Evolutionary conservation across 2,329 filamentous ascomycete species (phyloP).

Genomic region (Calonectria ilicicola): DNA sequence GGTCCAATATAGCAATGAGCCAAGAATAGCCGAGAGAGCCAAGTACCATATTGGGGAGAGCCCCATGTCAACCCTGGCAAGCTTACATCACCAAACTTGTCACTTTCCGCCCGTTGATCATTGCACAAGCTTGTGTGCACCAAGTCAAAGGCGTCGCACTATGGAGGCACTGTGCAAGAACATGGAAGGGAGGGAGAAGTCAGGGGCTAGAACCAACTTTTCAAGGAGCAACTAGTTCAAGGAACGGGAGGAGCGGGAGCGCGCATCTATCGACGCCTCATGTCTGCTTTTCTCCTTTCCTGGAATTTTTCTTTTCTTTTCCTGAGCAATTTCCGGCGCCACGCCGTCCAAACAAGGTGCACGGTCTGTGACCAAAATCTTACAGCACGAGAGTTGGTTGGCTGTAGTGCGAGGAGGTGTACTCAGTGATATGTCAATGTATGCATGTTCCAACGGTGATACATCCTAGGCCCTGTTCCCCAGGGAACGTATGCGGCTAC

Average conservation of each 20-base stretch:
- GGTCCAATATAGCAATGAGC: conserved; percentile 8
- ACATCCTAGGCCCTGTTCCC: not conserved
- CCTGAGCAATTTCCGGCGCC: conserved; percentile 2
- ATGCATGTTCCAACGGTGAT: not conserved
- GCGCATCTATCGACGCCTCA: not conserved
- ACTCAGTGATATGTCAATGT: conserved; percentile 5
- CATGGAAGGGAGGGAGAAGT: not conserved
- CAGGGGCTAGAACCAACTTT: conserved; percentile 11
- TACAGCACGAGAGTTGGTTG: not conserved
- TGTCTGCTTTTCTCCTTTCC: not conserved
- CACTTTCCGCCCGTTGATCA: not conserved
- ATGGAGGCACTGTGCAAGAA: not conserved
- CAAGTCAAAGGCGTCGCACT: not conserved
- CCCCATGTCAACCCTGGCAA: conserved; percentile 2
- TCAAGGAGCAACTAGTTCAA: not conserved
- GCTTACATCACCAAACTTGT: conserved; percentile 12
- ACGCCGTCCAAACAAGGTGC: conserved; percentile 9
- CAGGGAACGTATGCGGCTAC: not conserved
- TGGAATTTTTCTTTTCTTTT: not conserved
- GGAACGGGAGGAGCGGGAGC: conserved; percentile 14
- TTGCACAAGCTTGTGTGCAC: not conserved
- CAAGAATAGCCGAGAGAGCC: conserved; percentile 21
- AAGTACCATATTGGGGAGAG: not conserved
- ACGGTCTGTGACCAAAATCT: conserved; percentile 1
- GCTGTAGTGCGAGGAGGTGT: not conserved